Evolutionary conservation across 345 rosid genomes (phyloP), one percentile per base, ranked within the genome.

Genomic region (Adansonia digitata): DNA sequence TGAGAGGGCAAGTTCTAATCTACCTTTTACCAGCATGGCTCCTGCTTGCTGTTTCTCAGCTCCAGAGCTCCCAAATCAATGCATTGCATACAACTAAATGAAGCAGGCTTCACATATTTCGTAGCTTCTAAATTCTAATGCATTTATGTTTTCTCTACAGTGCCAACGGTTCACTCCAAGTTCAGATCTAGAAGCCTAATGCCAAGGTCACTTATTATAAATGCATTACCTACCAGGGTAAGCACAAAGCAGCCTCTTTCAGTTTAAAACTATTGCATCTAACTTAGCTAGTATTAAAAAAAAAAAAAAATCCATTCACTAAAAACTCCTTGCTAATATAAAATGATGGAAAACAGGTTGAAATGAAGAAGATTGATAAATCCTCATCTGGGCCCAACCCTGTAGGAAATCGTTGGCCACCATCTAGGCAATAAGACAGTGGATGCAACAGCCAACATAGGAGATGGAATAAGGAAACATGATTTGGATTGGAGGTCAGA

Each of bases 351-450:
- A 78, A 51, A 68, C 84, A 87, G 90, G 82, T 65, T 73, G 82
- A 40, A 57, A 75, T 61, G 78, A 85, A 66, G 82, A 85, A 74
- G 79, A 49, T 75, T 74, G 83, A 60, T 40, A 87, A 79, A 77
- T 43, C 39, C 20, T 82, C 87, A 71, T 87, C 90, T 3, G 86
- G 84, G 45, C 88, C 88, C 3, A 85, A 87, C 73, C 87, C 88
- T 27, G 79, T 68, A 7, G 84, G 85, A 11, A 85, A 87, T 74
- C 90, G 73, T 68, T 67, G 51, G 57, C 87, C 90, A 42, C 85
- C 85, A 49, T 78, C 82, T 5, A 83, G 73, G 83, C 78, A 82
- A 15, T 87, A 78, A 84, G 62, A n/a, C 55, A 51, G 27, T 12
- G 62, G 53, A 64, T 43, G 80, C 67, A 75, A 73, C 45, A 43